Base-by-base conservation (phyloP, 768 basidiomycete genomes). In the Lyophyllum semitale region DNA sequence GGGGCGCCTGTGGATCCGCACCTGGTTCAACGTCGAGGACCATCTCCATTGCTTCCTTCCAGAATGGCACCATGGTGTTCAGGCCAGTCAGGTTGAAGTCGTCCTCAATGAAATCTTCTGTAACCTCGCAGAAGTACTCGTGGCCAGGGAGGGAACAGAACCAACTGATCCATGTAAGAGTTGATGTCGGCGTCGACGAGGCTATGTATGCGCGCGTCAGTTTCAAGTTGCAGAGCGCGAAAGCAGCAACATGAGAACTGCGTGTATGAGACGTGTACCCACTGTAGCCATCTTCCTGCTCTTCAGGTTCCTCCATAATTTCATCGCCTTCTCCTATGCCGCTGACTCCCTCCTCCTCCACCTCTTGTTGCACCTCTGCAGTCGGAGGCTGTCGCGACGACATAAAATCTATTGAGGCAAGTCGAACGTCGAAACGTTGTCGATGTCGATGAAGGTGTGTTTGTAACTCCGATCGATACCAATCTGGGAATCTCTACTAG, bases 21-120 rank as follows among this genome's bases (percentile, higher is more conserved):
- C 96, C 95, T 78, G 97, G 94, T 74, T 99, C 97, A 50, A 98
- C 96, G 74, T 99, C 97, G 61, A 99, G 74, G 15, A 99, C 94
- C 97, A 99, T 99, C 77, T 99, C 97, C 89, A 99, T 91, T 42
- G 97, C 97, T 71, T 99, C 97, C 71, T 98, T 98, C 94, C 96
- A 99, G 70, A 99, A 99, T 8, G 97, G 97, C 17, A 98, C 97
- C 87, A 95, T 87, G 29, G 83, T 83, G 67, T 95, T 96, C 69
- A 99, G 74, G 6, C 97, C 97, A 5, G 97, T 99, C 35, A 99
- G 79, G 75, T 99, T 99, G 78, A 99, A 99, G 68, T 98, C 93
- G 74, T 99, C 97, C 71, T 98, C 94, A 70, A 99, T 98, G 73
- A 98, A 99, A 69, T 99, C 97, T 69, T 97, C 95, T 55, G 93